Conservation (phyloP, 805 yeast species). For the Ascoidea tarda region DNA sequence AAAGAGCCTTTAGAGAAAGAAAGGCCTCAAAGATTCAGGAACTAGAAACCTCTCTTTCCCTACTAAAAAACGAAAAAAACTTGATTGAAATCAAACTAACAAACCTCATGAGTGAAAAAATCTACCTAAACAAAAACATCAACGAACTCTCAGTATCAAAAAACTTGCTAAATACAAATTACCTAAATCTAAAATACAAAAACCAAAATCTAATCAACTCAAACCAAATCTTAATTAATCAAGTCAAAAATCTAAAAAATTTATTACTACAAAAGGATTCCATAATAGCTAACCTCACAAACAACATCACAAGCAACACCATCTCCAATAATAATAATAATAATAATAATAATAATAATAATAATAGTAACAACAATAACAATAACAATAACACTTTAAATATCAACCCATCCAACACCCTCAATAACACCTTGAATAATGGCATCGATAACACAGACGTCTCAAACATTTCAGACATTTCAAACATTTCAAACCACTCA, state of each 20-base stretch:
- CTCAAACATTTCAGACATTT: not conserved
- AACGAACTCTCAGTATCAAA: conserved; percentile 10
- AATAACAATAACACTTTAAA: not conserved
- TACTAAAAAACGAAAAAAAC: conserved; percentile 53
- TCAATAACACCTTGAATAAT: not conserved
- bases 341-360: not conserved
- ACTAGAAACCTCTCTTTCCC: conserved; percentile 54
- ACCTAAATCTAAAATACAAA: not conserved
- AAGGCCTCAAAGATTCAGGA: conserved; percentile 73
- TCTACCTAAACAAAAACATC: conserved; percentile 6
- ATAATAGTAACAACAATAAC: not conserved
- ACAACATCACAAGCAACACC: too few relatives aligned
- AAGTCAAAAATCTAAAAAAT: conserved; percentile 14
- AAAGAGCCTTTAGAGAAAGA: conserved; percentile 79
- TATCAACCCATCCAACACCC: too few relatives aligned
- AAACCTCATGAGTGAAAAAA: conserved; percentile 6
- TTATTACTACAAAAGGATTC: conserved; percentile 3
- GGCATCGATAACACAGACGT: not conserved
- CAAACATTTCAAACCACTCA: not conserved
- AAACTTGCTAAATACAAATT: conserved; percentile 2
- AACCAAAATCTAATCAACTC: conserved; percentile 25
- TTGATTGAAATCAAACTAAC: conserved; percentile 27
- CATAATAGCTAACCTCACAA: not conserved
- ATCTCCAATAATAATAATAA: not conserved
- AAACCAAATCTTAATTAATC: conserved; percentile 19